Conservation (phyloP, 768 basidiomycete genomes). For the Paxillus ammoniavirescens region DNA sequence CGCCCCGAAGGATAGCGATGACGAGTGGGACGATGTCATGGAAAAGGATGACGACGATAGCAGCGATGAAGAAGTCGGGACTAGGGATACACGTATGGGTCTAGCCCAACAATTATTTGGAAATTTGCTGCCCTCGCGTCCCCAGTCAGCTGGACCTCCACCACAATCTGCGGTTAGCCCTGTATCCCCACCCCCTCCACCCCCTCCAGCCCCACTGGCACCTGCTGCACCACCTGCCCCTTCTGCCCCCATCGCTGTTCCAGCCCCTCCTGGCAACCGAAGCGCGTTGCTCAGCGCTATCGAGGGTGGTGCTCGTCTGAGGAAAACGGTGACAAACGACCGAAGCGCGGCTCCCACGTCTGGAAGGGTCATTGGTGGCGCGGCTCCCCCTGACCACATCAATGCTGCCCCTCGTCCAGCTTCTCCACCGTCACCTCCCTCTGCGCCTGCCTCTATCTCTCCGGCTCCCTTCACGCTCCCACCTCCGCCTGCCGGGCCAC, state of each 20-base stretch:
- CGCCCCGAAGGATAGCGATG: conserved; percentile 57
- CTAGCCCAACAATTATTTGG: conserved; percentile 84
- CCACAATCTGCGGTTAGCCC: conserved; percentile 16
- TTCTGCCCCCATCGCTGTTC: conserved; percentile 30
- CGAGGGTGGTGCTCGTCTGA: conserved; percentile 68
- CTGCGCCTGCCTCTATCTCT: not conserved
- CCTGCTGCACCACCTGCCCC: conserved; percentile 36
- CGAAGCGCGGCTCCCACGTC: conserved; percentile 67
- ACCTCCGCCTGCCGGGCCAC: conserved; percentile 11
- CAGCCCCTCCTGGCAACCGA: conserved; percentile 47
- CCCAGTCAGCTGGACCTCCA: conserved; percentile 48
- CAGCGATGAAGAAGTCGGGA: conserved; percentile 77
- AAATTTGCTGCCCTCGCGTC: conserved; percentile 56
- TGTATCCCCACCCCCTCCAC: conserved; percentile 32
- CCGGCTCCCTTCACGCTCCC: conserved; percentile 11
- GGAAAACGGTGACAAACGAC: conserved; percentile 80
- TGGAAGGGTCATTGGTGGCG: conserved; percentile 79
- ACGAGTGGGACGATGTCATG: conserved; percentile 84
- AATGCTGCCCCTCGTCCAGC: conserved; percentile 42
- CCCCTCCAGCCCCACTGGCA: conserved; percentile 31
- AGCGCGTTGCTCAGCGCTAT: conserved; percentile 77
- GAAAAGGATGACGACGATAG: conserved; percentile 72
- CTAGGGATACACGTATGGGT: conserved; percentile 59
- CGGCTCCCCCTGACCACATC: conserved; percentile 68
- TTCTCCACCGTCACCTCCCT: conserved; percentile 38